Percentiles rank a stretch among this genome's conserved stretches.
phyloP scores from a whole-genome alignment of 345 rosid species.

The Rhodamnia argentea region DNA sequence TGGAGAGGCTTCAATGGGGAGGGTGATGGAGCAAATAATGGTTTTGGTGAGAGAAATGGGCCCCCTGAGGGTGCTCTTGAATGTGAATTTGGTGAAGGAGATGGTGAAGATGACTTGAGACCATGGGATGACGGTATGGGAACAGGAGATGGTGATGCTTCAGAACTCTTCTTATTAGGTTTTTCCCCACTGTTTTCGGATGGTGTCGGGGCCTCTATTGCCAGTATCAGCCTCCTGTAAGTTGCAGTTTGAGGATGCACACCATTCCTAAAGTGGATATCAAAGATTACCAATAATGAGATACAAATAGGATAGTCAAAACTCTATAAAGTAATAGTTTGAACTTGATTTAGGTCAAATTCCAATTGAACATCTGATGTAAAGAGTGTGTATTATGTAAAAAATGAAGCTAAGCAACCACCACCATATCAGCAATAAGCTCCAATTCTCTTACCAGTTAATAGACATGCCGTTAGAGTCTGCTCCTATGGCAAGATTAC shows the following conservation, averaged over 20 bases:
- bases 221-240: constrained; percentile 31
- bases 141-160: constrained; percentile 7
- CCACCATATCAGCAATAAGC: not conserved
- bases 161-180: not conserved
- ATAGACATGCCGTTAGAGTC: not conserved
- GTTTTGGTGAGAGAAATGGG: constrained; percentile 17
- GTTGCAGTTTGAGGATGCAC: constrained; percentile 12
- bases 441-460: constrained; percentile 10
- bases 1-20: constrained; percentile 4
- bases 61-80: not conserved
- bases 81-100: constrained; percentile 12
- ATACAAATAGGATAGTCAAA: not conserved
- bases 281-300: not conserved
- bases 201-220: constrained; percentile 2
- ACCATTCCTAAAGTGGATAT: constrained; percentile 14
- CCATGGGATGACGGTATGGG: not conserved
- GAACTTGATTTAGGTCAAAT: not conserved
- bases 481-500: not conserved
- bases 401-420: not conserved
- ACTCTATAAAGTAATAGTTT: not conserved
- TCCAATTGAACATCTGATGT: not conserved
- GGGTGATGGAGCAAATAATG: constrained; percentile 12
- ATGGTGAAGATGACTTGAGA: constrained; percentile 6
- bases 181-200: not conserved
- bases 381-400: not conserved